phyloP scores from a whole-genome alignment of 2,329 filamentous ascomycete species.

The Penicillium frequentans region DNA sequence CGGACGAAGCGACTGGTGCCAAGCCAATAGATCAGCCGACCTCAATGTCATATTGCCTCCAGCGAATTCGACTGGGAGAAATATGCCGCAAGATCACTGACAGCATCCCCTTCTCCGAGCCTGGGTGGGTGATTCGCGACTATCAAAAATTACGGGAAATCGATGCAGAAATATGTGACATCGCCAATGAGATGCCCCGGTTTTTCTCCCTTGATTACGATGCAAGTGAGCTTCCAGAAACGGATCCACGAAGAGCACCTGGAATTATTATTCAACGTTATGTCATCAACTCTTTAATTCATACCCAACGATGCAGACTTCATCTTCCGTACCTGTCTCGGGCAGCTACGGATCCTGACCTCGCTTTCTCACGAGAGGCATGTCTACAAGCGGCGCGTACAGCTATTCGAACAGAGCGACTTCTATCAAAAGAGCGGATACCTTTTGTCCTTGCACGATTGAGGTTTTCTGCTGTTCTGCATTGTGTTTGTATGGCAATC shows the following conservation, averaged over 20 bases:
- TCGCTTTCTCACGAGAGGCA: constrained; percentile 34
- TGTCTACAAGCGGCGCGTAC: constrained; percentile 36
- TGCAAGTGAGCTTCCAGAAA: constrained; percentile 1
- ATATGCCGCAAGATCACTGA: constrained; percentile 41
- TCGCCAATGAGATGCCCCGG: constrained; percentile 31
- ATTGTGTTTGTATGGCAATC: constrained; percentile 40
- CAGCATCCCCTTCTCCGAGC: constrained; percentile 24
- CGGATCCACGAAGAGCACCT: constrained; percentile 8
- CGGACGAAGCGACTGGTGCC: constrained; percentile 24
- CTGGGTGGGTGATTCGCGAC: constrained; percentile 15
- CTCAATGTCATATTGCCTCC: constrained; percentile 41
- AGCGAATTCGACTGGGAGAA: constrained; percentile 35
- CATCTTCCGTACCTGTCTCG: constrained; percentile 40
- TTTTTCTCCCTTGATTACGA: constrained; percentile 32
- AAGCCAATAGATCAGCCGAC: constrained; percentile 31
- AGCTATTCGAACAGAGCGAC: constrained; percentile 27
- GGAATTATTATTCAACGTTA: constrained; percentile 34
- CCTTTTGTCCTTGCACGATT: constrained; percentile 26
- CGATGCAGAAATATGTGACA: constrained; percentile 32
- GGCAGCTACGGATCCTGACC: constrained; percentile 28
- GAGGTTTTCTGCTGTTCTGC: constrained; percentile 29
- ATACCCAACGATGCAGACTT: constrained; percentile 38
- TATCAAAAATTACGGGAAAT: constrained; percentile 35
- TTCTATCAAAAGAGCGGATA: constrained; percentile 18
- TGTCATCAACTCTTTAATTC: constrained; percentile 34